Percentiles rank a stretch among this genome's conserved stretches.
These are phyloP conservation scores for Neocucurbitaria cava DNA, from an alignment of 2,329 filamentous ascomycete genomes.

Conservation along the genomic window DNA sequence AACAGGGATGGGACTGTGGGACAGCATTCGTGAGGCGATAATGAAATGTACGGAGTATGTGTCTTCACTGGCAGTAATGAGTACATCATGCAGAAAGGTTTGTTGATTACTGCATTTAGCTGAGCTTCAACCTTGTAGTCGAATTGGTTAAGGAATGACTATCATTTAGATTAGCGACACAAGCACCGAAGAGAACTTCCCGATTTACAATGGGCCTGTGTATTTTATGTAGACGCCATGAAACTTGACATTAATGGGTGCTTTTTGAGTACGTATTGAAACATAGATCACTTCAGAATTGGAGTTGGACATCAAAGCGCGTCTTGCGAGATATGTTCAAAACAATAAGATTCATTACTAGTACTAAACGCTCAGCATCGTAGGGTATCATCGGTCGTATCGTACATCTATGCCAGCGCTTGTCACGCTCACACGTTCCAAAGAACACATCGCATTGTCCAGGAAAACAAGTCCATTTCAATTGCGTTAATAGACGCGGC, in stretches of 20 bases:
- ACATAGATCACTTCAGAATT: too few relatives aligned
- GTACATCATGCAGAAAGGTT: neutral
- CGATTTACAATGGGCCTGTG: too few relatives aligned
- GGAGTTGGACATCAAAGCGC: neutral
- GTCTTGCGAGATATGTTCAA: neutral
- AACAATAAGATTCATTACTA: neutral
- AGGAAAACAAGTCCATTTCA: neutral
- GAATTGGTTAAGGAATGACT: neutral
- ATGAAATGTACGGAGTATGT: neutral
- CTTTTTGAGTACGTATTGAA: neutral
- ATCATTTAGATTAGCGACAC: neutral
- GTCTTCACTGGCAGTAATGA: neutral
- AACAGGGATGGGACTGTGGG: conserved; percentile 12
- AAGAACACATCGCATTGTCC: neutral
- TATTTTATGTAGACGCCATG: too few relatives aligned
- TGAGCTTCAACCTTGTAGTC: neutral
- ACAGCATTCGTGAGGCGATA: neutral
- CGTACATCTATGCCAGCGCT: conserved; percentile 11
- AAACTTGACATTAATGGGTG: too few relatives aligned
- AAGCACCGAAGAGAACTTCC: too few relatives aligned
- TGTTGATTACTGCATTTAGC: neutral
- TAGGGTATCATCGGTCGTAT: conserved; percentile 24
- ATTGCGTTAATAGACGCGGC: conserved; percentile 32
- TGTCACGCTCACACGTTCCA: neutral
- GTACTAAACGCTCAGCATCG: conserved; percentile 11